These are phyloP conservation scores for Pleurotus tuoliensis DNA, from an alignment of 768 basidiomycete genomes.

Conservation along the genomic window DNA sequence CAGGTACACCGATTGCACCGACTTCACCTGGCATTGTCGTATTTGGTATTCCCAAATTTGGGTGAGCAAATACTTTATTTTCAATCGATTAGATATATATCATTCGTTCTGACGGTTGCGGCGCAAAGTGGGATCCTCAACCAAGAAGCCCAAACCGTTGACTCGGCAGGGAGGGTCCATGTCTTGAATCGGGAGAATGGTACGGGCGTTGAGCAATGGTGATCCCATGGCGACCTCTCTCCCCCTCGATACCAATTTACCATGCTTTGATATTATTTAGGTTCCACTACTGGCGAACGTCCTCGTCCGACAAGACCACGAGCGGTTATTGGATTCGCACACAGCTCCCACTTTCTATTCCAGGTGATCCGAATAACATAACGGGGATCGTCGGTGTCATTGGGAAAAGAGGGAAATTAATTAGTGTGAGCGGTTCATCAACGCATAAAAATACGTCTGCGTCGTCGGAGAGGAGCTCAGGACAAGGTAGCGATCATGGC, in stretches of 20 bases:
- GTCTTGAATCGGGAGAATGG: constrained; percentile 38
- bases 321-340: constrained; percentile 27
- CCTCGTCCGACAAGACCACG: background rate
- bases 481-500: too few species aligned
- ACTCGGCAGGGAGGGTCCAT: constrained; percentile 41
- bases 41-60: constrained; percentile 32
- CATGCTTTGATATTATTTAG: constrained; percentile 16
- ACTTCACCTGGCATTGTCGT: constrained; percentile 29
- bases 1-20: constrained; percentile 23
- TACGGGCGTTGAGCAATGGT: constrained; percentile 4
- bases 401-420: constrained; percentile 34
- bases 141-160: constrained; percentile 45
- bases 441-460: background rate
- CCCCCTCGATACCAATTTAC: background rate
- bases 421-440: constrained; percentile 7
- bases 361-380: constrained; percentile 26
- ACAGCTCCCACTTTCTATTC: constrained; percentile 21
- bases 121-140: constrained; percentile 39
- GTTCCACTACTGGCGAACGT: constrained; percentile 3
- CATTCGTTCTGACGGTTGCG: background rate
- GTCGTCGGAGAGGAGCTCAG: background rate
- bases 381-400: constrained; percentile 31
- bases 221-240: background rate
- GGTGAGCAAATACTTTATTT: constrained; percentile 29
- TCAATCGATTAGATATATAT: constrained; percentile 16